phyloP scores from a whole-genome alignment of 495 filamentous ascomycete species.

The Aspergillus biplanus region DNA sequence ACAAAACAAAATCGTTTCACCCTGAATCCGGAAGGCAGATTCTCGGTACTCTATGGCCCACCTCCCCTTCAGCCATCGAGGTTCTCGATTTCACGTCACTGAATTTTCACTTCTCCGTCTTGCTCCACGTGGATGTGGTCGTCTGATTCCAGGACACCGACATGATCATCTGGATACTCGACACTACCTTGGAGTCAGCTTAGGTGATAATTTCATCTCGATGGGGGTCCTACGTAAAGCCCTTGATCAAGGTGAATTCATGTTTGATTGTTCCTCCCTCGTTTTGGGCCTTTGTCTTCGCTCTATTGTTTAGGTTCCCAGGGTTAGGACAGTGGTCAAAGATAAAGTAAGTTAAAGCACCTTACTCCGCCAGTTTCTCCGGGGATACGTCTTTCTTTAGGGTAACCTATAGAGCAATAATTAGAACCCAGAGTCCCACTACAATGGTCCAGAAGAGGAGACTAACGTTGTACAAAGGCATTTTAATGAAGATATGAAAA shows the following conservation, averaged over 20 bases:
- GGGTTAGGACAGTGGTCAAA: slow-evolving; percentile 11
- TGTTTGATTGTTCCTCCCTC: slow-evolving; percentile 82
- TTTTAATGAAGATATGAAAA: slow-evolving; percentile 38
- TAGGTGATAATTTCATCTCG: neutral
- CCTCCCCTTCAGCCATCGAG: neutral
- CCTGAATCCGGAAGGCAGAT: neutral
- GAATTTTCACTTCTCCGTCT: slow-evolving; percentile 71
- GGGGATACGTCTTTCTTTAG: slow-evolving; percentile 66
- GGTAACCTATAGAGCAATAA: slow-evolving; percentile 63
- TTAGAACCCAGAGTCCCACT: slow-evolving; percentile 7
- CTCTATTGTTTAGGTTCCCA: slow-evolving; percentile 44
- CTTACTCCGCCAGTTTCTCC: slow-evolving; percentile 67
- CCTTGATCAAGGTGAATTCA: slow-evolving; percentile 85
- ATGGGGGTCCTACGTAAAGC: slow-evolving; percentile 72
- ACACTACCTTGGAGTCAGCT: slow-evolving; percentile 58
- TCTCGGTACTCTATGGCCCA: slow-evolving; percentile 3
- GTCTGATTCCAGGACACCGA: slow-evolving; percentile 62
- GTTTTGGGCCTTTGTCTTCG: slow-evolving; percentile 68
- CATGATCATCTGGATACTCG: slow-evolving; percentile 66
- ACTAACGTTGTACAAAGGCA: slow-evolving; percentile 76
- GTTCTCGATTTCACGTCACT: slow-evolving; percentile 44
- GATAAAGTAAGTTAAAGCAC: neutral
- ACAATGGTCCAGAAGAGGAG: neutral
- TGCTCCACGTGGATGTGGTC: slow-evolving; percentile 77
- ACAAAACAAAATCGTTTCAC: slow-evolving; percentile 1